phyloP scores from a whole-genome alignment of 2,329 filamentous ascomycete genomes.

The Arthrobotrys entomopaga region DNA sequence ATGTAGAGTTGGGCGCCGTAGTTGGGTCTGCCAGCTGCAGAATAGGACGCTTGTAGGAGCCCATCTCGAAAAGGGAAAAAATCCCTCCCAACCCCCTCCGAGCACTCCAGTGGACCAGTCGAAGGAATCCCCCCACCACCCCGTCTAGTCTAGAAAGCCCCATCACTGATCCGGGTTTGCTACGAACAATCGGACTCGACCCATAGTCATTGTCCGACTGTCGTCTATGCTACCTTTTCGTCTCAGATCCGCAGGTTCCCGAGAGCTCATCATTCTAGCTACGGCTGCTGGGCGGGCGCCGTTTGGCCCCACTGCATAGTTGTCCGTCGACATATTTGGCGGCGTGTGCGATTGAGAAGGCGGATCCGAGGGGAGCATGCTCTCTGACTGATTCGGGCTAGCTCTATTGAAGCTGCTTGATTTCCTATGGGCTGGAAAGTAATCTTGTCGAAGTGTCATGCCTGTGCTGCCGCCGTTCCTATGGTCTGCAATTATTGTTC shows the following conservation, averaged over 20 bases:
- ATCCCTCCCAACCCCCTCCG: background rate
- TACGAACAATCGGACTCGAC: constrained; percentile 78
- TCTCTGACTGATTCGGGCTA: constrained; percentile 34
- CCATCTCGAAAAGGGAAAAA: background rate
- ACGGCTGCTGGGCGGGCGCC: constrained; percentile 61
- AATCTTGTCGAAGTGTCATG: constrained; percentile 30
- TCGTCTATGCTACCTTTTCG: constrained; percentile 86
- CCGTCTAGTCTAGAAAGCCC: background rate
- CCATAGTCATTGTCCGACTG: constrained; percentile 70
- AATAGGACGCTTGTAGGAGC: background rate
- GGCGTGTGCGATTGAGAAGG: constrained; percentile 25
- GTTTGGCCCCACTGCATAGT: constrained; percentile 27
- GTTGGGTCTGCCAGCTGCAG: background rate
- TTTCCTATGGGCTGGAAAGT: constrained; percentile 37
- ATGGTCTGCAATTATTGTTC: constrained; percentile 26
- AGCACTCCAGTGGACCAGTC: background rate
- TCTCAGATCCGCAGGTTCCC: constrained; percentile 76
- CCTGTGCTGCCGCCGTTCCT: constrained; percentile 25
- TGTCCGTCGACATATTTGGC: constrained; percentile 2
- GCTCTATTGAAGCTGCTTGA: constrained; percentile 39
- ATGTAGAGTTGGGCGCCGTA: background rate
- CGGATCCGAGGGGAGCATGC: constrained; percentile 20
- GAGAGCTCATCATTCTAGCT: constrained; percentile 73
- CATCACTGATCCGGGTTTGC: constrained; percentile 76
- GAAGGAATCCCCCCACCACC: background rate